Base-by-base conservation (phyloP, 2,329 filamentous ascomycete species). In the Verticillium tricorpus region DNA sequence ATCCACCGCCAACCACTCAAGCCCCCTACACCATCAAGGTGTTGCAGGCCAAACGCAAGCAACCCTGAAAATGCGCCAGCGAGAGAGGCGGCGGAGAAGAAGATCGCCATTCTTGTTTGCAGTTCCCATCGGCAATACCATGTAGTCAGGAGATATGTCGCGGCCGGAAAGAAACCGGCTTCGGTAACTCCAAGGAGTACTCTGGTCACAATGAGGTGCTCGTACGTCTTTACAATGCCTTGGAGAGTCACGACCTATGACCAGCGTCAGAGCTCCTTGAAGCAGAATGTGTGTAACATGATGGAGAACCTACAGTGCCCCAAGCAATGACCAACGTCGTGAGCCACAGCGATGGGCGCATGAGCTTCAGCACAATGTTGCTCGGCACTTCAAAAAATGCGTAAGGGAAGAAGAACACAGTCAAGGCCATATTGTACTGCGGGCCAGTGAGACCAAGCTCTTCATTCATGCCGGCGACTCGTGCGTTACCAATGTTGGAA, bases 1-100 rank as follows among this genome's bases (percentile, higher is more conserved):
- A 94, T 92, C 90, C 89, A 93, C 1, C 85, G 80, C 91, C 91
- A 93, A 1, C 89, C 89, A 11, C 74, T 61, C 58, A 74, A 72
- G 11, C 85, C 81, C 25, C 74, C 72, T 4, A 76, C 67, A 2
- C 82, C 82, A 1, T 78, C 68, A 81, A 88, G 85, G 68, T 85
- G 81, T 37, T 15, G 80, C 57, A 88, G 82, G 25, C 79, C 86
- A 35, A 81, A 82, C 2, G 85, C 86, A 17, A 89, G 74, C 7
- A 88, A 76, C n/a, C 85, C 85, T 57, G 86, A 85, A 64, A 88
- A 88, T 1, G 85, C 85, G 55, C 85, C 85, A 2, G 31, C 25
- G 15, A 35, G 54, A 15, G 28, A n/a, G 37, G 15, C 35, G 32
- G 56, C 56, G 12, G 32, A 57, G 32, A 34, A 57, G 14, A 19